phyloP scores from a whole-genome alignment of 2,329 filamentous ascomycete genomes.

The Cadophora luteo-olivacea region DNA sequence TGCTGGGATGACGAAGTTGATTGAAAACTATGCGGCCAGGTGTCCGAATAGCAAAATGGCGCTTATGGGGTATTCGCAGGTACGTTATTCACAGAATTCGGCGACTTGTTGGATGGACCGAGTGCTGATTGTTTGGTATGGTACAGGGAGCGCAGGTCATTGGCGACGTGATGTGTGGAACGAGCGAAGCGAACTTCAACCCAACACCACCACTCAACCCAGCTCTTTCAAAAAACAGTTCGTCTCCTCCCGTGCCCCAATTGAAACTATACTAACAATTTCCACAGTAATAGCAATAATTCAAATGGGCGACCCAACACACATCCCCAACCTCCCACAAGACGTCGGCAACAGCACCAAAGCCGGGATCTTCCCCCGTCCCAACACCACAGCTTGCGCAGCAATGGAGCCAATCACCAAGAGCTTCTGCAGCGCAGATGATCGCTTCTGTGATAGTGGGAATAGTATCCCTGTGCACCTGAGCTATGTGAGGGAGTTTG shows the following conservation, averaged over 20 bases:
- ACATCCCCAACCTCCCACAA: constrained; percentile 41
- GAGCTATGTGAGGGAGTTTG: constrained; percentile 29
- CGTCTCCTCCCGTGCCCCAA: constrained; percentile 1
- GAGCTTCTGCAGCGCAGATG: constrained; percentile 30
- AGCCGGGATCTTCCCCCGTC: constrained; percentile 40
- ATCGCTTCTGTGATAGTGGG: constrained; percentile 34
- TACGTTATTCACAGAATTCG: not conserved
- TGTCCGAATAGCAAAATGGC: constrained; percentile 44
- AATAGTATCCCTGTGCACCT: constrained; percentile 26
- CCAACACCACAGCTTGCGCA: constrained; percentile 20
- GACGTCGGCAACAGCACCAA: constrained; percentile 42
- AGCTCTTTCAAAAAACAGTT: constrained; percentile 27
- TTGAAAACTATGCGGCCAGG: constrained; percentile 43
- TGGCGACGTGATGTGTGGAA: constrained; percentile 42
- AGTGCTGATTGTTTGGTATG: constrained; percentile 19
- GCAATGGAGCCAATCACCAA: constrained; percentile 25
- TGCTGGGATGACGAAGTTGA: constrained; percentile 41
- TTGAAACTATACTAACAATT: constrained; percentile 1
- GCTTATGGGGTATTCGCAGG: constrained; percentile 47
- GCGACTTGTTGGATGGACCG: not conserved
- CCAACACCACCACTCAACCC: constrained; percentile 28
- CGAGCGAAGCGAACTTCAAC: constrained; percentile 36
- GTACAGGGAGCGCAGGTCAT: constrained; percentile 41
- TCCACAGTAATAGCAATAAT: constrained; percentile 41
- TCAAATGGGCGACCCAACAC: constrained; percentile 48